phyloP scores from a whole-genome alignment of 2,329 filamentous ascomycete species.

The Fusarium floridanum region DNA sequence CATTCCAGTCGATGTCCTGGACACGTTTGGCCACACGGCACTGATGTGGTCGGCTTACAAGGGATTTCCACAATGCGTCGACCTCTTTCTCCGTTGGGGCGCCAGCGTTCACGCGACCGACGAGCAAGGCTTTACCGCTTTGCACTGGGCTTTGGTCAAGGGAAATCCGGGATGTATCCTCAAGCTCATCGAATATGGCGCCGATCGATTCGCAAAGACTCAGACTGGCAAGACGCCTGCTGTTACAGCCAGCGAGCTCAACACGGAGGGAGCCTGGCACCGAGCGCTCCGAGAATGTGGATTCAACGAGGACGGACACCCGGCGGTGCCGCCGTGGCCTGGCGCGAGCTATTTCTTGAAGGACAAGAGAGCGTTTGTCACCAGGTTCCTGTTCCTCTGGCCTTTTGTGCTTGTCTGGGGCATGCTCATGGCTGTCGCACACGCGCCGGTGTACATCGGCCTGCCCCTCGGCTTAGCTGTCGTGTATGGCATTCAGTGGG shows the following conservation, averaged over 20 bases:
- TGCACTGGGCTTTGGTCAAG: slow-evolving; percentile 97
- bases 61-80: slow-evolving; percentile 91
- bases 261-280: slow-evolving; percentile 85
- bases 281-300: slow-evolving; percentile 86
- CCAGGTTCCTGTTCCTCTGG: slow-evolving; percentile 89
- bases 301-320: slow-evolving; percentile 82
- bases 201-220: slow-evolving; percentile 92
- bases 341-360: slow-evolving; percentile 79
- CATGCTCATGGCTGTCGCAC: slow-evolving; percentile 78
- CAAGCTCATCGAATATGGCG: slow-evolving; percentile 95
- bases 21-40: slow-evolving; percentile 90
- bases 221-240: slow-evolving; percentile 90
- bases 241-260: slow-evolving; percentile 89
- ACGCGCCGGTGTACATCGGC: slow-evolving; percentile 79
- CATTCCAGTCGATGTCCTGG: slow-evolving; percentile 91
- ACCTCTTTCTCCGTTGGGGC: slow-evolving; percentile 93
- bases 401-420: slow-evolving; percentile 83
- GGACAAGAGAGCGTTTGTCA: slow-evolving; percentile 82
- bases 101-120: slow-evolving; percentile 92
- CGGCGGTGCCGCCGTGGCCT: slow-evolving; percentile 78
- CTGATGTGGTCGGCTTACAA: slow-evolving; percentile 99
- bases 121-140: slow-evolving; percentile 91
- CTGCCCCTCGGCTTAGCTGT: slow-evolving; percentile 77
- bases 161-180: slow-evolving; percentile 90
- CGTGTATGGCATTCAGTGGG: slow-evolving; percentile 80